phyloP scores from a whole-genome alignment of 768 basidiomycete genomes.

The Leucogyrophana mollusca region DNA sequence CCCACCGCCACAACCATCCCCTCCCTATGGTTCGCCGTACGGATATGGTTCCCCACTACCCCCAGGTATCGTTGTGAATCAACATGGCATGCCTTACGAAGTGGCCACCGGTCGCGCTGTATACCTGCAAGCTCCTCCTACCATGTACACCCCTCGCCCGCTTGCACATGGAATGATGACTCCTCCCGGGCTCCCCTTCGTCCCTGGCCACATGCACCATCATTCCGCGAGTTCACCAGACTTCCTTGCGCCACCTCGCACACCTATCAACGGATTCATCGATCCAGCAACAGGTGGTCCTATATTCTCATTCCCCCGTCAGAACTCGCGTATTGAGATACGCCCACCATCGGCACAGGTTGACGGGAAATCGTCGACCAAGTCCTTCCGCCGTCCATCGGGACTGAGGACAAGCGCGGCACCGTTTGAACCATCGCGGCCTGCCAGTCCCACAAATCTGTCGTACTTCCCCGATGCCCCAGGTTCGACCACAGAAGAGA shows the following conservation, averaged over 20 bases:
- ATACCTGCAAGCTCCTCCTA: constrained; percentile 60
- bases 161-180: constrained; percentile 54
- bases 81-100: constrained; percentile 80
- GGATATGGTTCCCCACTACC: constrained; percentile 54
- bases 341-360: constrained; percentile 50
- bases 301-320: constrained; percentile 74
- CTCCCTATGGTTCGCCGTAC: constrained; percentile 70
- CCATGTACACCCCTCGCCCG: constrained; percentile 69
- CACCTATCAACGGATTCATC: constrained; percentile 61
- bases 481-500: constrained; percentile 9
- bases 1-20: constrained; percentile 43
- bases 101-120: constrained; percentile 80
- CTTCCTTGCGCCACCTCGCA: constrained; percentile 56
- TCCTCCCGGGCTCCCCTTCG: constrained; percentile 48
- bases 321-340: constrained; percentile 72
- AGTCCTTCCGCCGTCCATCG: constrained; percentile 30
- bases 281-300: constrained; percentile 66
- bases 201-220: constrained; percentile 64
- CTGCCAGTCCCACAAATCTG: constrained; percentile 23
- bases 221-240: constrained; percentile 61
- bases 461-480: background rate
- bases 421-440: constrained; percentile 45
- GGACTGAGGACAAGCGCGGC: constrained; percentile 51
- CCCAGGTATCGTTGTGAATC: constrained; percentile 72
- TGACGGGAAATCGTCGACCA: constrained; percentile 19